phyloP scores from a whole-genome alignment of 495 filamentous ascomycete genomes.

The Hamigera avellanea region DNA sequence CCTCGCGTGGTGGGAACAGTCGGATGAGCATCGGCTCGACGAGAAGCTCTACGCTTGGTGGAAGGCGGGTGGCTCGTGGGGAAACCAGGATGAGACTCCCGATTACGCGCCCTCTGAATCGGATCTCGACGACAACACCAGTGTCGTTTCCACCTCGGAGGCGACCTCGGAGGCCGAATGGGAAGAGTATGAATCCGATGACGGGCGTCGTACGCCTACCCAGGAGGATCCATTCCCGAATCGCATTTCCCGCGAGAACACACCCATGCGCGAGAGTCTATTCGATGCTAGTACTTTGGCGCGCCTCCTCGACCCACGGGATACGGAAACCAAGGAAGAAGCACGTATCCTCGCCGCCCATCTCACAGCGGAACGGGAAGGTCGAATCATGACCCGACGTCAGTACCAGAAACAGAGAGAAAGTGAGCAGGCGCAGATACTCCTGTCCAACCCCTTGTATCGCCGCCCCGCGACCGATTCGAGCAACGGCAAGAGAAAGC shows the following conservation, averaged over 20 bases:
- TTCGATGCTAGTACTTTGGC: constrained; percentile 62
- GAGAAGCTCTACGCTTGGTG: constrained; percentile 70
- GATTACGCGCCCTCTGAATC: constrained; percentile 47
- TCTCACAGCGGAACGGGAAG: constrained; percentile 41
- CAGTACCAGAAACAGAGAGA: constrained; percentile 56
- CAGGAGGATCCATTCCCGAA: constrained; percentile 32
- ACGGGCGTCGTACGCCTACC: constrained; percentile 71
- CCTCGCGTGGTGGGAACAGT: constrained; percentile 15
- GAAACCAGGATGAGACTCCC: constrained; percentile 62
- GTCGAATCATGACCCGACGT: constrained; percentile 67
- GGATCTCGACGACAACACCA: constrained; percentile 63
- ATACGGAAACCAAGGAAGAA: constrained; percentile 63
- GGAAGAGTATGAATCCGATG: constrained; percentile 38
- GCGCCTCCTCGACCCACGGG: constrained; percentile 71
- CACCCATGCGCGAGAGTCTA: constrained; percentile 48
- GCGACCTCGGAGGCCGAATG: constrained; percentile 41
- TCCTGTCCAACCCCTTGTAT: constrained; percentile 35
- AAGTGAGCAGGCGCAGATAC: constrained; percentile 51
- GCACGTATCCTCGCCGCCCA: constrained; percentile 76
- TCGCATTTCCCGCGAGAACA: constrained; percentile 39
- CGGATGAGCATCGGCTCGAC: constrained; percentile 56
- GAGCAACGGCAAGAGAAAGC: constrained; percentile 20
- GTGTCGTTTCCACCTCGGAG: constrained; percentile 58
- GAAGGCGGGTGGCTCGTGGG: constrained; percentile 70
- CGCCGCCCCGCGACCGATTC: constrained; percentile 6